phyloP scores from a whole-genome alignment of 1,284 basidiomycete genomes.

The Ceratobasidium sp. region DNA sequence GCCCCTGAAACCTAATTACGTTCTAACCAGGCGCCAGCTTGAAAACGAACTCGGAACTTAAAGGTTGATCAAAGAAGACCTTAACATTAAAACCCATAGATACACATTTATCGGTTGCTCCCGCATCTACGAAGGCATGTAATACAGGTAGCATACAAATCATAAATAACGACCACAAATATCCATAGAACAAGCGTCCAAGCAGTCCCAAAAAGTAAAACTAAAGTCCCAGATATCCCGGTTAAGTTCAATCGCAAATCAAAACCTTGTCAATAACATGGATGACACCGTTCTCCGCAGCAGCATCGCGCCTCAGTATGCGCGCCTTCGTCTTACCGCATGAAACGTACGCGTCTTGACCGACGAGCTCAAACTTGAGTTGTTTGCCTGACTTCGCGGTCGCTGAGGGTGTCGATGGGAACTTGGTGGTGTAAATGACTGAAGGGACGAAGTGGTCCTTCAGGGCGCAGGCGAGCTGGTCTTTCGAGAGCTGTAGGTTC shows the following conservation, averaged over 20 bases:
- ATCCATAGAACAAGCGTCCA: too few relatives aligned
- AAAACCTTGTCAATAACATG: slow-evolving; percentile 29
- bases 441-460: slow-evolving; percentile 15
- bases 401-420: background rate
- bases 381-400: background rate
- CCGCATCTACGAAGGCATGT: too few relatives aligned
- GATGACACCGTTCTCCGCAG: background rate
- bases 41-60: too few relatives aligned
- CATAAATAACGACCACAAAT: too few relatives aligned
- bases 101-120: too few relatives aligned
- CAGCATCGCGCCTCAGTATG: slow-evolving; percentile 9
- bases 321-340: slow-evolving; percentile 1
- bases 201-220: too few relatives aligned
- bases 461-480: background rate
- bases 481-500: background rate
- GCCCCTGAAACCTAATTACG: too few relatives aligned
- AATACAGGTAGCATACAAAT: too few relatives aligned
- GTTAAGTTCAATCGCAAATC: background rate
- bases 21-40: too few relatives aligned
- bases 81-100: too few relatives aligned
- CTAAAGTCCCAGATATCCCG: too few relatives aligned
- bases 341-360: background rate
- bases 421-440: background rate
- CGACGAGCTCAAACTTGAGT: background rate
- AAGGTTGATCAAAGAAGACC: too few relatives aligned